These are phyloP conservation scores for Vigna trinervia DNA, from an alignment of 306 rosid species.

Conservation along the genomic window DNA sequence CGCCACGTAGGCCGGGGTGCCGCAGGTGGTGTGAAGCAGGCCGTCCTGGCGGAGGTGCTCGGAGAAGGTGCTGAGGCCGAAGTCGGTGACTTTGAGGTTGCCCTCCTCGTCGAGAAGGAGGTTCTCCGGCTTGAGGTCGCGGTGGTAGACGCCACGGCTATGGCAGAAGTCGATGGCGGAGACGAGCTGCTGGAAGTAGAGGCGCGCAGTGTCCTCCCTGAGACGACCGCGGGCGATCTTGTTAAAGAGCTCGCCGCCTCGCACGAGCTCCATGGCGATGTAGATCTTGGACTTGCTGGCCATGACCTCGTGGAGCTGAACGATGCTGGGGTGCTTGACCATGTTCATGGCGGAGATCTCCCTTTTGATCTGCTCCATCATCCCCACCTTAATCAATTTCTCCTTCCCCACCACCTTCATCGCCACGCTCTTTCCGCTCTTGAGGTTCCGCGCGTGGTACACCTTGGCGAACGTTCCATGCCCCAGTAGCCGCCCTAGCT, in stretches of 20 bases:
- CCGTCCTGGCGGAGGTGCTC: constrained; percentile 82
- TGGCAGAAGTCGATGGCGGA: constrained; percentile 90
- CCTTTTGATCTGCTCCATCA: constrained; percentile 84
- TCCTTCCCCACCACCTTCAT: constrained; percentile 89
- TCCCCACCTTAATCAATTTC: constrained; percentile 71
- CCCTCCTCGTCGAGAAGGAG: constrained; percentile 79
- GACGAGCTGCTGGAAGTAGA: constrained; percentile 77
- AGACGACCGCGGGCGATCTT: constrained; percentile 65
- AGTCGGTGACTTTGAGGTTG: constrained; percentile 72
- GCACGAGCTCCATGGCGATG: constrained; percentile 78
- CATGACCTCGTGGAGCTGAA: constrained; percentile 80
- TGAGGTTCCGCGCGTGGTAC: constrained; percentile 63
- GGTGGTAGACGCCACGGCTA: constrained; percentile 82
- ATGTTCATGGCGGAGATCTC: constrained; percentile 83
- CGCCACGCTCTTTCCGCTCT: constrained; percentile 63
- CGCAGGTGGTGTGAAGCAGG: constrained; percentile 75
- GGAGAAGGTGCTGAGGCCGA: constrained; percentile 73
- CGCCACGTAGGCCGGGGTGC: constrained; percentile 88
- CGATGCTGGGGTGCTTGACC: constrained; percentile 83
- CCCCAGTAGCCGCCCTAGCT: constrained; percentile 77
- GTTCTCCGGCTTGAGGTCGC: constrained; percentile 85
- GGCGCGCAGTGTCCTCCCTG: constrained; percentile 68
- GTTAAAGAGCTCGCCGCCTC: constrained; percentile 85
- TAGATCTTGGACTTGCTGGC: constrained; percentile 88
- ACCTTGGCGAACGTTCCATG: constrained; percentile 93